A percentile compares a stretch with the other conserved stretches of the same genome.
Conservation (phyloP, 352 stramenopile genomes). For the Phytophthora niederhauseri region DNA sequence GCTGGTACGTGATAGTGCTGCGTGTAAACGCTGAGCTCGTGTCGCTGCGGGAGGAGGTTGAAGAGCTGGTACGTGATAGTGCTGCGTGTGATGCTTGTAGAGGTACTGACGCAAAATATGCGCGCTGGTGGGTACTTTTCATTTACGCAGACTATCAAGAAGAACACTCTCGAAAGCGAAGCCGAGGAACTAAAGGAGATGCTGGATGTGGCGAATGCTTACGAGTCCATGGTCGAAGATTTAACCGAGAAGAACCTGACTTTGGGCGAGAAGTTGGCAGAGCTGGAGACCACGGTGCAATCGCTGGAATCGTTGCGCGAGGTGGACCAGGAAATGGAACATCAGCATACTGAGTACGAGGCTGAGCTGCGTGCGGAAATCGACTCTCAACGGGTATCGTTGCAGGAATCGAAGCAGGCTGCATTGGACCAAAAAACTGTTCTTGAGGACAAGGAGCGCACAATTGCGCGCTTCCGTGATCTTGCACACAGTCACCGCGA, state of each 20-base stretch:
- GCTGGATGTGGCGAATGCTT: constrained; percentile 85
- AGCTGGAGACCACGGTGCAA: constrained; percentile 71
- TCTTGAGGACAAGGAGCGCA: constrained; percentile 82
- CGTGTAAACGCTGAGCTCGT: constrained; percentile 58
- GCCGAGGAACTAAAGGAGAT: constrained; percentile 89
- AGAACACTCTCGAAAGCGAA: constrained; percentile 59
- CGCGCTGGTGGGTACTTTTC: not conserved
- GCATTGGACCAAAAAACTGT: constrained; percentile 57
- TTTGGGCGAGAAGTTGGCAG: constrained; percentile 80
- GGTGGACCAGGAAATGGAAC: constrained; percentile 89
- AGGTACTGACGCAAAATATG: constrained; percentile 10
- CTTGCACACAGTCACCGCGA: constrained; percentile 69
- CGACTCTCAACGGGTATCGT: constrained; percentile 51
- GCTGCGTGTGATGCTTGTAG: constrained; percentile 1
- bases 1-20: constrained; percentile 42
- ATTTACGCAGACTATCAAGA: constrained; percentile 53
- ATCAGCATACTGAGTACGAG: constrained; percentile 87
- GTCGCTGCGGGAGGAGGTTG: constrained; percentile 68
- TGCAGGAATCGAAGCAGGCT: constrained; percentile 68
- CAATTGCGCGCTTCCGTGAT: constrained; percentile 82
- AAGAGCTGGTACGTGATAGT: constrained; percentile 57
- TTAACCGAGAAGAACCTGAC: constrained; percentile 90
- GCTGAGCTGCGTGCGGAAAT: constrained; percentile 78
- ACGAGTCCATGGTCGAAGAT: constrained; percentile 90
- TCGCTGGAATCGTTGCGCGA: constrained; percentile 85